A percentile compares a stretch with the other conserved stretches of the same genome.
phyloP scores from a whole-genome alignment of 129 eudicot species.

The Erigeron canadensis region DNA sequence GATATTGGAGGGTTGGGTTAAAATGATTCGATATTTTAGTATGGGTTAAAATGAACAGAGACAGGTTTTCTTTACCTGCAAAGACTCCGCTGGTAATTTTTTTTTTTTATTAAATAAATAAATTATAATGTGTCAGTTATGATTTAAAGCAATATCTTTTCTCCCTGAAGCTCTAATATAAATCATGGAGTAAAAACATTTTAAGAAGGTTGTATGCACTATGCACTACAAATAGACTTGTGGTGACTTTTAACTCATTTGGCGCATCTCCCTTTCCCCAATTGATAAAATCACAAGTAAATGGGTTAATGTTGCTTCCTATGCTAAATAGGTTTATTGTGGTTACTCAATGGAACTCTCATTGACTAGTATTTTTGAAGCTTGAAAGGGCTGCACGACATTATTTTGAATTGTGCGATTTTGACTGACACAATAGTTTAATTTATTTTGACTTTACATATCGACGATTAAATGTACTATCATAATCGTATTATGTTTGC shows the following conservation, averaged over 20 bases:
- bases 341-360: not conserved
- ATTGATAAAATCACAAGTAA: not conserved
- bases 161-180: not conserved
- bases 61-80: too few relatives aligned
- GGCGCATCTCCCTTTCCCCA: not conserved
- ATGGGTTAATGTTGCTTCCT: not conserved
- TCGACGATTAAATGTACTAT: not conserved
- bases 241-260: not conserved
- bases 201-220: not conserved
- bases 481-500: not conserved
- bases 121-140: not conserved
- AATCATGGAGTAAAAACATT: not conserved
- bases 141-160: not conserved
- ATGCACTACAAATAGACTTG: not conserved
- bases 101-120: too few relatives aligned
- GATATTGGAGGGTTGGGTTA: too few relatives aligned
- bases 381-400: slow-evolving; percentile 1
- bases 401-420: slow-evolving; percentile 5
- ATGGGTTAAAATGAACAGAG: too few relatives aligned
- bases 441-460: not conserved
- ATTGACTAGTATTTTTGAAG: not conserved
- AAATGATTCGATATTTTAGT: too few relatives aligned
- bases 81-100: too few relatives aligned
- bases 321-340: not conserved
- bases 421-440: not conserved